Evolutionary conservation across 306 rosid species (phyloP), one percentile per base, ranked within the genome.

Genomic region (Canavalia ensiformis): DNA sequence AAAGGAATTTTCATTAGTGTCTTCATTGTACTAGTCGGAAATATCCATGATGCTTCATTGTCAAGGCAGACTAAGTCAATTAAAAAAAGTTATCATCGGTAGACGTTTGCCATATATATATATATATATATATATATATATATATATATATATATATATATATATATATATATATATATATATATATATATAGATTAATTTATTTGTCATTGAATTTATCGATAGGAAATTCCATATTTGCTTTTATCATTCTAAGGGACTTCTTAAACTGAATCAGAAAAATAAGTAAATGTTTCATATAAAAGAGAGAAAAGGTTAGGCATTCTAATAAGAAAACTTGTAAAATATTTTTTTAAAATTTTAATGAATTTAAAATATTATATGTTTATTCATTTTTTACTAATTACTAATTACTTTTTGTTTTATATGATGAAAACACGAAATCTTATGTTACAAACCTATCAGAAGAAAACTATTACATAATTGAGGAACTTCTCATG

Each of bases 41-140:
- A 70, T 6, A 44, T 55, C 31, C 47, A 45, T 42, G 51, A 47
- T 18, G 63, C 46, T 66, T 79, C 77, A 35, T 72, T 54, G 65
- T 78, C 77, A 74, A 13, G 62, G 33, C 56, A 66, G 58, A 74
- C 76, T 55, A 44, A 84, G 74, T 74, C 81, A 29, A 59, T 13
- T 68, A 2, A 33, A 1, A 65, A 69, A 59, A 41, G 31, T 8
- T 7, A 12, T 6, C 37, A 42, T 68, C 13, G 11, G 2, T 35
- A 59, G 64, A 58, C 63, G 29, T 64, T 54, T 65, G 13, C 33
- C 39, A 5, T 35, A 4, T 29, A 63, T 31, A 34, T 39, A 72
- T n/a, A 30, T 35, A 72, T 50, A 41, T 6, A 13, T 3, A 41
- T 18, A 18, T 18, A 18, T 18, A 18, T 18, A 18, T 18, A 18